Base-by-base conservation (phyloP, 2,329 filamentous ascomycete species). In the Dothideomycetes sp. region DNA sequence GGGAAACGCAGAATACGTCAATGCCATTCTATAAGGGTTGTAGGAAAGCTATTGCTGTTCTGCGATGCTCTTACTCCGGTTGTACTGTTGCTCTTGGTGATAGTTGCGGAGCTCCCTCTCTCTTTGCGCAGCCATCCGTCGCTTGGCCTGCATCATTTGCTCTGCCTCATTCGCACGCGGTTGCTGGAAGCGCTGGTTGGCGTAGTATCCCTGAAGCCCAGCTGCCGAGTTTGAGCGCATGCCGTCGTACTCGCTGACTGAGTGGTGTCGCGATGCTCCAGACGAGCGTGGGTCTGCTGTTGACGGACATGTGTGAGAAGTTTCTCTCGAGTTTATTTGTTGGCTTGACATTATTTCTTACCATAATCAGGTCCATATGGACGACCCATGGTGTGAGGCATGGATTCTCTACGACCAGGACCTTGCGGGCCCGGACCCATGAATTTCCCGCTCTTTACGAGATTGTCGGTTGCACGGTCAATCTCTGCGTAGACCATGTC, bases 71-170 rank as follows among this genome's bases (percentile, higher is more conserved):
- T 79, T 85, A 96, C 91, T 95, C 85, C 89, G 81, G 74, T 96
- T 94, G 70, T 94, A 96, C 79, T 98, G 91, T 77, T 98, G 91
- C 77, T 98, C 91, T 70, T 95, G 93, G 70, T 98, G 91, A 70
- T 96, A 94, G 69, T 96, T 98, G 67, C 91, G 86, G 65, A 98
- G 81, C 72, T 98, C 91, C 67, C 89, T 84, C 74, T 98, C 91
- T 67, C 91, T 85, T 70, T 96, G 91, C 63, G 91, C 91, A 58
- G 91, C 91, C 85, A 96, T 93, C 73, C 89, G 84, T 71, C 91
- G 86, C 77, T 96, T 96, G 57, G 87, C 88, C 78, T 96, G 91
- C 75, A 94, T 85, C 79, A 95, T 86, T 70, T 95, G 88, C 70
- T 96, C 91, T 64, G 87, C 85, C 70, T 96, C 91, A 72, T 75